Percentiles rank a stretch among this genome's conserved stretches.
Evolutionary conservation across 1,284 basidiomycete genomes (phyloP).

Genomic region (Marasmius oreades): DNA sequence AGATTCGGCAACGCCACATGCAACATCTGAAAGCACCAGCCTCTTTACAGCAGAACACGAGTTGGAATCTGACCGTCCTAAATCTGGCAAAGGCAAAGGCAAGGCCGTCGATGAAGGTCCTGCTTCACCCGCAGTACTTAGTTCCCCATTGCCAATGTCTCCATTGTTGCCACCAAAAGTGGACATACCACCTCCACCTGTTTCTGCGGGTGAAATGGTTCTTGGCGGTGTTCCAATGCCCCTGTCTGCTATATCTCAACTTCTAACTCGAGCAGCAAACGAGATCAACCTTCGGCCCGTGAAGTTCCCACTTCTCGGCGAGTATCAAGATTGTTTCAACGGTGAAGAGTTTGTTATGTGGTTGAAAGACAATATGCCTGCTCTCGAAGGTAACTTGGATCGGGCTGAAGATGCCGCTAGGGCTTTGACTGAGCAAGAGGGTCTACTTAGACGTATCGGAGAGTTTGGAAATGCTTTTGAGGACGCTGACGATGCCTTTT

Average conservation of each 20-base stretch:
- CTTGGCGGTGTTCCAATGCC: constrained; percentile 72
- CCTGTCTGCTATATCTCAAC: constrained; percentile 58
- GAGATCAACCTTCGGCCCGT: constrained; percentile 63
- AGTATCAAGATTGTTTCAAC: constrained; percentile 73
- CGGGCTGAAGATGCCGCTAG: constrained; percentile 76
- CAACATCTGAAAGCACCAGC: constrained; percentile 17
- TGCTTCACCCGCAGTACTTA: constrained; percentile 33
- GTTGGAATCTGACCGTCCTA: constrained; percentile 37
- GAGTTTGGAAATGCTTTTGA: constrained; percentile 80
- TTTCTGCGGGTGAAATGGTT: constrained; percentile 52
- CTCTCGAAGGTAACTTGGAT: constrained; percentile 41
- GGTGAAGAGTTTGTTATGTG: constrained; percentile 28
- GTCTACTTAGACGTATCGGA: constrained; percentile 72
- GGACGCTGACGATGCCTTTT: constrained; percentile 70
- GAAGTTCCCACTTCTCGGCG: constrained; percentile 81
- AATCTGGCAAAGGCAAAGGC: constrained; percentile 77
- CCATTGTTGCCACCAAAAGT: constrained; percentile 49
- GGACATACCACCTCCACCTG: constrained; percentile 29
- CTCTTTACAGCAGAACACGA: constrained; percentile 32
- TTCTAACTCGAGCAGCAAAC: constrained; percentile 62
- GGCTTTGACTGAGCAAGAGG: constrained; percentile 73
- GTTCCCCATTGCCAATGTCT: constrained; percentile 65
- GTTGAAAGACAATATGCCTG: constrained; percentile 25
- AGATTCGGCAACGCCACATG: constrained; percentile 17
- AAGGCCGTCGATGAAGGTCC: constrained; percentile 48